A percentile compares a stretch with the other conserved stretches of the same genome.
These are phyloP conservation scores for Diatrype stigma DNA, from an alignment of 2,329 filamentous ascomycete species.

Conservation along the genomic window DNA sequence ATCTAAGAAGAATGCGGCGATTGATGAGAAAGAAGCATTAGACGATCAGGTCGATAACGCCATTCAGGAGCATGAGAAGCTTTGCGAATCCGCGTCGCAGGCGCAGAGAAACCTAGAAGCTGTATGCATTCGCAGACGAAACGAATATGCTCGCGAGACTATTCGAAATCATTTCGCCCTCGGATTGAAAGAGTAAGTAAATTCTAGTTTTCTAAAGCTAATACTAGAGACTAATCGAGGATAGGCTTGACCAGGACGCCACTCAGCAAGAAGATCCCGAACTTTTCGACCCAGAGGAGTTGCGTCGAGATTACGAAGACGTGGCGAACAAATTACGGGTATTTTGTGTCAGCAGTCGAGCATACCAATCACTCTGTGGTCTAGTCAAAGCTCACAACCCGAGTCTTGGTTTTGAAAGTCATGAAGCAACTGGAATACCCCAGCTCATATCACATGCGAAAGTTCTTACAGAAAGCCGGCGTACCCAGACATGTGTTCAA, in stretches of 20 bases:
- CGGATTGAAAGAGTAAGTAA: conserved; percentile 54
- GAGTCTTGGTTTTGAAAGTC: conserved; percentile 41
- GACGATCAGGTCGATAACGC: conserved; percentile 20
- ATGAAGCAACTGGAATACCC: conserved; percentile 54
- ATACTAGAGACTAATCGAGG: background rate
- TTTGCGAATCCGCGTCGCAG: conserved; percentile 25
- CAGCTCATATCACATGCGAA: conserved; percentile 54
- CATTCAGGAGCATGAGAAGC: conserved; percentile 27
- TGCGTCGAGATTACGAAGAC: conserved; percentile 51
- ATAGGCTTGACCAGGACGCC: conserved; percentile 47
- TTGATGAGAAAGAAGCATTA: conserved; percentile 5
- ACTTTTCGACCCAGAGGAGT: conserved; percentile 47
- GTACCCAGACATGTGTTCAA: conserved; percentile 33
- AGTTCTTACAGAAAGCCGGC: conserved; percentile 42
- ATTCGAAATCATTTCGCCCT: conserved; percentile 55
- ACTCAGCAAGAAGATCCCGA: conserved; percentile 45
- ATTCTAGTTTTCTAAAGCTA: too few relatives aligned
- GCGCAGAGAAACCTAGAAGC: conserved; percentile 7
- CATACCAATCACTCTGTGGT: conserved; percentile 55
- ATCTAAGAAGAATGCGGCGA: conserved; percentile 1
- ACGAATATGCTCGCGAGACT: conserved; percentile 45
- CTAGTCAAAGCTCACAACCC: conserved; percentile 45
- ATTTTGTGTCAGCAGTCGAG: conserved; percentile 59
- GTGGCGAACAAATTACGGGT: conserved; percentile 52
- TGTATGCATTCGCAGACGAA: conserved; percentile 48